These are phyloP conservation scores for Colletotrichum agaves DNA, from an alignment of 2,329 filamentous ascomycete species.

Conservation along the genomic window DNA sequence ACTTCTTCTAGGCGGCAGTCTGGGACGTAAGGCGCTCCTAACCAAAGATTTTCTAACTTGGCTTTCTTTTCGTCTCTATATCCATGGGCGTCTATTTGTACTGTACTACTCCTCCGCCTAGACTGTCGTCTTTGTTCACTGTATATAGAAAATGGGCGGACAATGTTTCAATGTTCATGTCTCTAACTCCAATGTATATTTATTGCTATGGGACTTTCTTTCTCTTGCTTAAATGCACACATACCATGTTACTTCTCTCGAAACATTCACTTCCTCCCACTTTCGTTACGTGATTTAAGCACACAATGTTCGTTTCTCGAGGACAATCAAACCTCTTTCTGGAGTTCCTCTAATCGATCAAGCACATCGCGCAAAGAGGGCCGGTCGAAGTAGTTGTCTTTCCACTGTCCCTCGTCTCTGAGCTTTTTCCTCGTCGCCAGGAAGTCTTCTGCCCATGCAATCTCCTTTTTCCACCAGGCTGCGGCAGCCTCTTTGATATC, in stretches of 20 bases:
- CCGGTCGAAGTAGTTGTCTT: constrained; percentile 61
- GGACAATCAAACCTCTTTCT: constrained; percentile 41
- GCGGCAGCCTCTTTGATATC: constrained; percentile 52
- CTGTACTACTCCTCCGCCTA: background rate
- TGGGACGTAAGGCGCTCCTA: constrained; percentile 5
- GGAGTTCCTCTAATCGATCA: constrained; percentile 16
- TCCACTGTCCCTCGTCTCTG: constrained; percentile 55
- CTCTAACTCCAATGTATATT: background rate
- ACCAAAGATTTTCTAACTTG: background rate
- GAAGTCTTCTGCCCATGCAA: constrained; percentile 59
- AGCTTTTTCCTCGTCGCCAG: constrained; percentile 53
- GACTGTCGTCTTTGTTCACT: background rate
- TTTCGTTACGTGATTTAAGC: background rate
- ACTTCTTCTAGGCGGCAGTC: constrained; percentile 9
- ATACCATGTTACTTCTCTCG: background rate
- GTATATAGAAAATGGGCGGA: background rate
- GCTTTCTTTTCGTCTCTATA: background rate
- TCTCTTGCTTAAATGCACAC: background rate
- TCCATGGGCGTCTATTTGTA: background rate
- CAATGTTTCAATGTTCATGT: background rate
- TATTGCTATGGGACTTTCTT: background rate
- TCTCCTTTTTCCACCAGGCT: constrained; percentile 61
- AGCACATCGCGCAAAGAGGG: constrained; percentile 59
- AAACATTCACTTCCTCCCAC: background rate
- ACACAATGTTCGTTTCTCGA: background rate